Conservation (phyloP, 1,284 basidiomycete genomes). For the Ganoderma lingzhi region DNA sequence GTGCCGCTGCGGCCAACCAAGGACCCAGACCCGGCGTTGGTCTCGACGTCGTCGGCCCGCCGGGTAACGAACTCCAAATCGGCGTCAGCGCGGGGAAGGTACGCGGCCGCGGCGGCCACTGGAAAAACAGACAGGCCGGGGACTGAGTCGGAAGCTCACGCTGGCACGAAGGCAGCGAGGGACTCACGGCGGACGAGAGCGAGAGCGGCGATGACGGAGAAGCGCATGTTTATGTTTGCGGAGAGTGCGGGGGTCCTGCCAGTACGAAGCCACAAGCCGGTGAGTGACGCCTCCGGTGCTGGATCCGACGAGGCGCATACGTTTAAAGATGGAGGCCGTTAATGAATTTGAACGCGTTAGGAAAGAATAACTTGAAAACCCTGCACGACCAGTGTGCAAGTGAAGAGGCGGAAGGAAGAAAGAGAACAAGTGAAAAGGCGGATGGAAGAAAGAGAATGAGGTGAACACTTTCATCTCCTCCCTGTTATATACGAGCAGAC, state of each 20-base stretch:
- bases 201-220: conserved; percentile 20
- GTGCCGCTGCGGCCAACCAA: neutral
- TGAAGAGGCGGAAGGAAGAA: conserved; percentile 9
- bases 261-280: neutral
- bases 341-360: conserved; percentile 9
- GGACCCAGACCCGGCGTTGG: neutral
- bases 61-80: conserved; percentile 19
- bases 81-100: conserved; percentile 17
- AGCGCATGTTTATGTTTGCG: conserved; percentile 18
- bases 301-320: neutral
- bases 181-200: conserved; percentile 23
- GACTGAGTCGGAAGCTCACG: neutral
- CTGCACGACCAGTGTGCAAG: conserved; percentile 22
- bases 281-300: conserved; percentile 2
- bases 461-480: neutral
- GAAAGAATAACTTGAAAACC: conserved; percentile 11
- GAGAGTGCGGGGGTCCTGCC: conserved; percentile 3
- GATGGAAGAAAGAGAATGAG: conserved; percentile 19
- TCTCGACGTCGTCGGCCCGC: conserved; percentile 5
- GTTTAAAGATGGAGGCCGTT: conserved; percentile 15
- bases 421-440: conserved; percentile 11
- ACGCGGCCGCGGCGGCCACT: conserved; percentile 23
- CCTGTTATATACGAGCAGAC: conserved; percentile 12
- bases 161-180: neutral
- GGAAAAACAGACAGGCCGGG: neutral